A percentile compares a stretch with the other conserved stretches of the same genome.
These are phyloP conservation scores for Pseudogymnoascus sp. DNA, from an alignment of 2,329 filamentous ascomycete genomes.

Conservation along the genomic window DNA sequence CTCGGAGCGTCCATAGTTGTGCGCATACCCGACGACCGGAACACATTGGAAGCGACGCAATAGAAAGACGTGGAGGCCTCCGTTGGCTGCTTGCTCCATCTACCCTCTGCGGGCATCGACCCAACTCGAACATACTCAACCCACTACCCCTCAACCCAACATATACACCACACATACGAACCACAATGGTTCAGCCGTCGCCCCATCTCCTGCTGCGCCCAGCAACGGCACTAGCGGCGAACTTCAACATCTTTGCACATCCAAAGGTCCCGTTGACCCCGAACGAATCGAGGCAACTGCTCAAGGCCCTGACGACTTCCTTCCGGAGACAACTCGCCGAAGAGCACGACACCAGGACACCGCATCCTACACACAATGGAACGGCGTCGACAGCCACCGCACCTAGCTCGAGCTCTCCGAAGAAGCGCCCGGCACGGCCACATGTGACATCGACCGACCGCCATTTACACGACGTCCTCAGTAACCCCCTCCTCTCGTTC, in stretches of 20 bases:
- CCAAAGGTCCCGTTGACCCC: constrained; percentile 43
- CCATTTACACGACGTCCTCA: constrained; percentile 42
- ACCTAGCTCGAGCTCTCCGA: constrained; percentile 14
- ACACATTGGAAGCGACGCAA: not conserved
- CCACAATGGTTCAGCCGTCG: constrained; percentile 42
- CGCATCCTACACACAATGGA: constrained; percentile 23
- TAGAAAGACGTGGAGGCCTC: not conserved
- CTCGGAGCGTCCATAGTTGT: not conserved
- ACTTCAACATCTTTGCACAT: constrained; percentile 41
- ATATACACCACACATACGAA: not conserved
- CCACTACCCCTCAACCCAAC: not conserved
- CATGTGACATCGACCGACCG: constrained; percentile 30
- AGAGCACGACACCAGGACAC: constrained; percentile 34
- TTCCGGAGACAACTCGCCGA: constrained; percentile 55
- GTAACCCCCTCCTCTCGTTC: constrained; percentile 38
- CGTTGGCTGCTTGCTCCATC: not conserved
- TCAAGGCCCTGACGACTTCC: constrained; percentile 51
- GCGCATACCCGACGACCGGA: not conserved
- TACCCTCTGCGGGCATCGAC: not conserved
- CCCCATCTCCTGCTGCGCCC: constrained; percentile 38
- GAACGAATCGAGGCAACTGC: constrained; percentile 49
- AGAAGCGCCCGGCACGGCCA: not conserved
- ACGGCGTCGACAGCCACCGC: constrained; percentile 14
- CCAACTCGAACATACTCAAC: not conserved
- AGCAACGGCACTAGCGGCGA: constrained; percentile 37